Evolutionary conservation across 2,329 filamentous ascomycete genomes (phyloP), one percentile per base, ranked within the genome.

Genomic region (Diaporthe sp.): DNA sequence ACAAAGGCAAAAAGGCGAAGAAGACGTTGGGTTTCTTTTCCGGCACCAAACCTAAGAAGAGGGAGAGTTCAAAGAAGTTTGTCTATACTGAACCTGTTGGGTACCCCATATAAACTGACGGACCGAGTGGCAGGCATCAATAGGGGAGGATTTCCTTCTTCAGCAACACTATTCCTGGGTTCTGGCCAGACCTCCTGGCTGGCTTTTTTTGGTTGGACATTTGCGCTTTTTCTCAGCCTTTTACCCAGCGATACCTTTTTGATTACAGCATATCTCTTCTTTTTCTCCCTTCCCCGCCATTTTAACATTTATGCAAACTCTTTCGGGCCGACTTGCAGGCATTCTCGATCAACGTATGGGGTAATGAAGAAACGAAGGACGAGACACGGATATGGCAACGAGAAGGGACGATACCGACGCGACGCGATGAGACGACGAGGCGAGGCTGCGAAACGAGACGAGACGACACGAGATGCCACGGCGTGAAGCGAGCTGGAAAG

Each of bases 11-110:
- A 19, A 53, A 42, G 46, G 67, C 57, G 31, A 76, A 72, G 39
- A 74, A 72, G 44, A 42, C 71, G 3, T 42, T 71, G 22, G 60
- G 49, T 37, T 75, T 71, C 73, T 55, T 76, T 51, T 58, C 57
- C 73, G 79, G 77, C 4, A 79, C 79, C 10, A 80, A 80, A 61
- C 79, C 78, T 12, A 83, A 82, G 77, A 77, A 75, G 55, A 46
- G 60, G 28, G 67, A 77, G 42, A 77, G 78, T 72, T 46, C 65
- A 68, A 86, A 80, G 78, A 83, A 82, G 83, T 84, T 76, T 78
- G 82, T 79, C 42, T 49, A 61, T 72, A 31, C 22, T 51, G 68
- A 65, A 15, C 34, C 39, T 57, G 2, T 68, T 34, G 15, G 25
- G 12, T 51, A 39, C 6, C 19, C 22, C 37, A 39, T 39, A 34